Evolutionary conservation across 371 early-diverging fungal genomes (phyloP).

Genomic region (Haplosporangium sp.): DNA sequence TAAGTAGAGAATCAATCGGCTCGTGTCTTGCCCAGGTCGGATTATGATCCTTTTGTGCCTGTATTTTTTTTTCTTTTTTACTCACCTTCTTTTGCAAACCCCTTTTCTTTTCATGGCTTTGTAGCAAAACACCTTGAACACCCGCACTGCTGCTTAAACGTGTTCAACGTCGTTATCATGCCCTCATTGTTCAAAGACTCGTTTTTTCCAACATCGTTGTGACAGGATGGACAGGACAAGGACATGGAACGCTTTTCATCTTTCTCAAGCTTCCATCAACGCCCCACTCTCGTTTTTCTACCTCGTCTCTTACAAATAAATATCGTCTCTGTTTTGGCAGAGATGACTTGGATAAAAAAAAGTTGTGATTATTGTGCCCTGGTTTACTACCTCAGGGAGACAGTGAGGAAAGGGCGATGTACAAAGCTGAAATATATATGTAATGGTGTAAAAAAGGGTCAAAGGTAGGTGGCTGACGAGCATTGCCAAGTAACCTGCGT

Average conservation of each 20-base stretch:
- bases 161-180: neutral
- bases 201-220: no score
- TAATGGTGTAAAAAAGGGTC: no score
- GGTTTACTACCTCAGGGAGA: no score
- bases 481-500: no score
- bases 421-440: no score
- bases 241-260: neutral
- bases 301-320: neutral
- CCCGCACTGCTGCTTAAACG: constrained; percentile 37
- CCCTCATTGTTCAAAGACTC: no score
- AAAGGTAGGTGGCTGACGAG: no score
- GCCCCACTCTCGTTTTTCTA: constrained; percentile 1
- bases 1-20: constrained; percentile 36
- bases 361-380: no score
- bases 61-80: neutral
- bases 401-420: no score
- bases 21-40: neutral
- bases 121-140: constrained; percentile 48
- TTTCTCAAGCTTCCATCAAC: neutral
- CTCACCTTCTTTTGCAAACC: neutral
- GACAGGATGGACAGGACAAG: no score
- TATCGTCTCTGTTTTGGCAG: neutral
- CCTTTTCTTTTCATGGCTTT: neutral
- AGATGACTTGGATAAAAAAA: no score
- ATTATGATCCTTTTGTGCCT: neutral